Base-by-base conservation (phyloP, 2,329 filamentous ascomycete species). In the Dactylonectria macrodidyma region DNA sequence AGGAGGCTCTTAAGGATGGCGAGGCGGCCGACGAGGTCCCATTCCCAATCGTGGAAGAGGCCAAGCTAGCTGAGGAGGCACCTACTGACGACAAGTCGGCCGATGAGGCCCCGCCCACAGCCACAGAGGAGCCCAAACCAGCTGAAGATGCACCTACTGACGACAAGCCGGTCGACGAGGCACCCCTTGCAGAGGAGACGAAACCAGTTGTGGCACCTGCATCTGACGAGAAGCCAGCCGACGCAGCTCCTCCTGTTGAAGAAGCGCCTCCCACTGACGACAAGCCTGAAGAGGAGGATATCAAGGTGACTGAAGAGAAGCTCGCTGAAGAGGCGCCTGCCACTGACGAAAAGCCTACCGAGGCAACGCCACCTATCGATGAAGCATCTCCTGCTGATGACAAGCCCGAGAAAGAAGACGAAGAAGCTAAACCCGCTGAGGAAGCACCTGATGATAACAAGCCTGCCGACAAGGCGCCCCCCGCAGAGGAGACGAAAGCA, bases 391-490 rank as follows among this genome's bases (percentile, higher is more conserved):
- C 26, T 22, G n/a, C 44, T 19, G 38, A 44, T n/a, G 47, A 62
- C 16, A 70, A 52, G 34, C 44, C 59, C 24, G 44, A 61, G 7
- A 30, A 30, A 30, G 26, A 30, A 30, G 26, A 30, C 33, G 59
- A 72, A 36, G 68, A 74, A 44, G 61, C 56, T 51, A 69, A 76
- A 58, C 63, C 65, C 63, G 68, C 63, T 52, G 72, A 75, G 55
- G 63, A 74, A n/a, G 51, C 50, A 19, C 54, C 55, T 30, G 16
- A 70, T 36, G 66, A 69, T 26, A 61, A 58, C 12, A 73, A 76
- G 52, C 41, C 66, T 44, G 51, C 67, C 46, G 65, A 71, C 33
- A 65, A 73, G 33, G 51, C 54, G 24, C 41, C 55, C 24, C 51
- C 58, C 44, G 11, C 44, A 36, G 56, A 59, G 11, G 41, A 59